phyloP scores from a whole-genome alignment of 73 alveolate species.

The Durusdinium trenchii region DNA sequence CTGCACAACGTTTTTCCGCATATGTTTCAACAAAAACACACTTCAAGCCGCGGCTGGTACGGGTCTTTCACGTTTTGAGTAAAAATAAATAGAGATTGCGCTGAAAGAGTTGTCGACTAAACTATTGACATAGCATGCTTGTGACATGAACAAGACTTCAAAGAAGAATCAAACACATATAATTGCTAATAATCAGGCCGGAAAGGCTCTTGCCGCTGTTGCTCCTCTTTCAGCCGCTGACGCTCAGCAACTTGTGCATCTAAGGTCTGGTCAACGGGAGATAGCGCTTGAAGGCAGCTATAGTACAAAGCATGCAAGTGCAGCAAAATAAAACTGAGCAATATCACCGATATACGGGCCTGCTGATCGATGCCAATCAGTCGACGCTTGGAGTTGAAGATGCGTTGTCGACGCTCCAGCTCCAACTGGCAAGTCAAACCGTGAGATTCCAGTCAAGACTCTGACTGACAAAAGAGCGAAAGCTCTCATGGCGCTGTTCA shows the following conservation, averaged over 20 bases:
- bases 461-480: too few species aligned
- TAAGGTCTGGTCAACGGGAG: neutral
- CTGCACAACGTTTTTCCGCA: neutral
- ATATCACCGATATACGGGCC: constrained; percentile 15
- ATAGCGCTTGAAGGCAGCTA: neutral
- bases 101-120: too few species aligned
- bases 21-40: neutral
- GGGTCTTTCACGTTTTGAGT: too few species aligned
- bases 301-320: neutral
- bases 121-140: too few species aligned
- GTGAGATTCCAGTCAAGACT: too few species aligned
- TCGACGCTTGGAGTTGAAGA: constrained; percentile 91
- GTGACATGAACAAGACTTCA: too few species aligned
- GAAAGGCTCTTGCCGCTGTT: constrained; percentile 59
- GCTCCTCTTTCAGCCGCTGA: constrained; percentile 78
- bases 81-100: too few species aligned
- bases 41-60: neutral
- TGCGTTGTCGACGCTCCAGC: constrained; percentile 94
- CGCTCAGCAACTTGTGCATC: constrained; percentile 94
- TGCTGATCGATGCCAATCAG: constrained; percentile 85
- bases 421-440: constrained; percentile 49
- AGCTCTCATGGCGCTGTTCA: too few species aligned
- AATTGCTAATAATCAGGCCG: neutral
- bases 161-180: too few species aligned
- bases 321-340: neutral